Percentiles rank a stretch among this genome's conserved stretches.
Evolutionary conservation across 257 asterid genomes (phyloP).

Genomic region (Oldenlandia corymbosa): DNA sequence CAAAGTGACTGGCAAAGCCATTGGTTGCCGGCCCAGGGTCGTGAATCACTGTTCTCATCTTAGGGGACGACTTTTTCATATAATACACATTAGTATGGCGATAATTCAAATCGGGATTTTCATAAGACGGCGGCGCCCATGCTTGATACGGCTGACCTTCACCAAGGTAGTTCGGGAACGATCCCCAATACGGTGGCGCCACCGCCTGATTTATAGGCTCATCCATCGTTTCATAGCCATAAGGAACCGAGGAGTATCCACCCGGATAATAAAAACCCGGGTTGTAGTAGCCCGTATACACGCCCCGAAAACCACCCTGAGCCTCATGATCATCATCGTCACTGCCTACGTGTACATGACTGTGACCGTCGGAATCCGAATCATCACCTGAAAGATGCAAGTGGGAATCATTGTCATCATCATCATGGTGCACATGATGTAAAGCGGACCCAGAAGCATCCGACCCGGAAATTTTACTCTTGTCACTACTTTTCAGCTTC

Average conservation of each 20-base stretch:
- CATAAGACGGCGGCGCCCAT: conserved; percentile 22
- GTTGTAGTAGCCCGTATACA: not conserved
- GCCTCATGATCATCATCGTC: conserved; percentile 8
- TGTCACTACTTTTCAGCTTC: not conserved
- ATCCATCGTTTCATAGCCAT: conserved; percentile 18
- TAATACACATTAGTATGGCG: conserved; percentile 42
- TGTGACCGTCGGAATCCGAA: conserved; percentile 35
- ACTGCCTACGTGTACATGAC: conserved; percentile 18
- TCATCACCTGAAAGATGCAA: conserved; percentile 54
- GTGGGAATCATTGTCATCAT: conserved; percentile 49
- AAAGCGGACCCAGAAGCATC: conserved; percentile 16
- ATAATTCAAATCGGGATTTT: conserved; percentile 9
- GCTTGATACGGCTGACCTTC: conserved; percentile 19
- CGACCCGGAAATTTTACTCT: conserved; percentile 11
- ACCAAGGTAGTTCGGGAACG: conserved; percentile 11
- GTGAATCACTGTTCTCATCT: conserved; percentile 59
- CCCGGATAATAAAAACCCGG: conserved; percentile 2
- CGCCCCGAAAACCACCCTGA: conserved; percentile 8
- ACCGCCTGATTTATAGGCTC: conserved; percentile 20
- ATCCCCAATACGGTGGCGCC: conserved; percentile 26
- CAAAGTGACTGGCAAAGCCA: conserved; percentile 58
- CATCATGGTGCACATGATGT: conserved; percentile 30
- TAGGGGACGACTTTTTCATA: conserved; percentile 77
- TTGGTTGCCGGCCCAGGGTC: conserved; percentile 47
- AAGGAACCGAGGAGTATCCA: conserved; percentile 9